Evolutionary conservation across 2,329 filamentous ascomycete genomes (phyloP).

Genomic region (Juglanconis sp.): DNA sequence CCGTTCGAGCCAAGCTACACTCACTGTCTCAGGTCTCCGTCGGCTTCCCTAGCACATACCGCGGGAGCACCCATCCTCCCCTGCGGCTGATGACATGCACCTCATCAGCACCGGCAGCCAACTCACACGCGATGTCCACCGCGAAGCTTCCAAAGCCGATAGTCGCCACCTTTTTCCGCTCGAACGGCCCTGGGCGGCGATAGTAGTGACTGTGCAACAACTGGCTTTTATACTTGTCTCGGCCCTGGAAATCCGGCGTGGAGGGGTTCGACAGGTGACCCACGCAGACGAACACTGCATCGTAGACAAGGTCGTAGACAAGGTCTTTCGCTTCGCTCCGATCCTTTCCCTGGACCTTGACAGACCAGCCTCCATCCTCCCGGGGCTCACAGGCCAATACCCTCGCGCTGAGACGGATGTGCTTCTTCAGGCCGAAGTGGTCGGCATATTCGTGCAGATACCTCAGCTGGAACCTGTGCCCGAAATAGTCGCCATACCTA

Average conservation of each 20-base stretch:
- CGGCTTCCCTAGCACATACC: conserved; percentile 34
- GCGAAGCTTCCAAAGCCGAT: conserved; percentile 36
- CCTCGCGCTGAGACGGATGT: conserved; percentile 31
- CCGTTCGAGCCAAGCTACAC: neutral
- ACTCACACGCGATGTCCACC: conserved; percentile 36
- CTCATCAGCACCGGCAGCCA: conserved; percentile 30
- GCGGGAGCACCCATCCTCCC: conserved; percentile 36
- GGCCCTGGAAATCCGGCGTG: conserved; percentile 29
- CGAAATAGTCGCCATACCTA: conserved; percentile 34
- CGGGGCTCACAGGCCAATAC: conserved; percentile 29
- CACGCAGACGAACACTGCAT: conserved; percentile 34
- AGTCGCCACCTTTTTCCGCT: conserved; percentile 34
- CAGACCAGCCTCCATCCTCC: conserved; percentile 28
- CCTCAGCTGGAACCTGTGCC: conserved; percentile 30
- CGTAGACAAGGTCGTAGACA: conserved; percentile 30
- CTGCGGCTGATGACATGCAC: conserved; percentile 35
- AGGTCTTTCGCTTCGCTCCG: conserved; percentile 21
- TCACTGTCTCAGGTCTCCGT: conserved; percentile 34
- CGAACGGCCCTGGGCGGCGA: conserved; percentile 30
- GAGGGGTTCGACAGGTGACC: conserved; percentile 31
- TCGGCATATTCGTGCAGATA: conserved; percentile 36
- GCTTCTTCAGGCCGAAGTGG: conserved; percentile 31
- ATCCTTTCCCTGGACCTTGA: conserved; percentile 22
- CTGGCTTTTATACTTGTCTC: conserved; percentile 30
- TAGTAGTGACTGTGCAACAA: conserved; percentile 37